These are phyloP conservation scores for Tolypocladium pustulatum DNA, from an alignment of 2,329 filamentous ascomycete genomes.

Conservation along the genomic window DNA sequence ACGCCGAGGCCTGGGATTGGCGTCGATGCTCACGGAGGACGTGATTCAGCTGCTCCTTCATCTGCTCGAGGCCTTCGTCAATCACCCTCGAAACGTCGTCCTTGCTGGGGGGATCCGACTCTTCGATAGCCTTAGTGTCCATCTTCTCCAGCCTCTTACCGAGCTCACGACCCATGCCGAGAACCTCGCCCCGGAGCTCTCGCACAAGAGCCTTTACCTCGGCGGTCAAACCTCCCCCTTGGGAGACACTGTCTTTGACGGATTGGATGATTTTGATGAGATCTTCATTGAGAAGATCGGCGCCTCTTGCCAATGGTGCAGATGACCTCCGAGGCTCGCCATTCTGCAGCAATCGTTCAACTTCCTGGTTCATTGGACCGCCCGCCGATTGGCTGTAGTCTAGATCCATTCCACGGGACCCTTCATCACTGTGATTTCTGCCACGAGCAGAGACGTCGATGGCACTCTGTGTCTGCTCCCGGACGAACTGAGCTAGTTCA, in stretches of 20 bases:
- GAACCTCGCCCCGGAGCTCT: conserved; percentile 81
- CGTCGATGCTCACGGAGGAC: conserved; percentile 67
- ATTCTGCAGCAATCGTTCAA: conserved; percentile 33
- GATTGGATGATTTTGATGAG: conserved; percentile 71
- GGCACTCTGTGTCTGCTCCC: conserved; percentile 33
- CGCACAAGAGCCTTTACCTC: conserved; percentile 86
- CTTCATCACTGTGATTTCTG: conserved; percentile 2
- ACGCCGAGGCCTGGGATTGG: conserved; percentile 52
- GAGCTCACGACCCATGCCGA: conserved; percentile 89
- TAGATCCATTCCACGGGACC: conserved; percentile 1
- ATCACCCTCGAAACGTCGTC: conserved; percentile 69
- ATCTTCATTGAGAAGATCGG: conserved; percentile 62
- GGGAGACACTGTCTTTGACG: conserved; percentile 83
- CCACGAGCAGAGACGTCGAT: conserved; percentile 12
- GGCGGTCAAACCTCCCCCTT: conserved; percentile 79
- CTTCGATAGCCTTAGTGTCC: conserved; percentile 31
- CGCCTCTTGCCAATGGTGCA: conserved; percentile 26
- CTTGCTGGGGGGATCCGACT: conserved; percentile 42
- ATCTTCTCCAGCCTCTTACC: conserved; percentile 75
- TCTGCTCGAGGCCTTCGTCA: conserved; percentile 67
- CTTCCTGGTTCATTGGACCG: too few species aligned
- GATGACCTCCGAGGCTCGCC: conserved; percentile 32
- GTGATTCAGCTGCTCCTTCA: conserved; percentile 75
- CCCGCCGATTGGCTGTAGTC: not conserved
- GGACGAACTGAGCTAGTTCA: conserved; percentile 57